Conservation (phyloP, 345 rosid species). For the Dovyalis caffra region DNA sequence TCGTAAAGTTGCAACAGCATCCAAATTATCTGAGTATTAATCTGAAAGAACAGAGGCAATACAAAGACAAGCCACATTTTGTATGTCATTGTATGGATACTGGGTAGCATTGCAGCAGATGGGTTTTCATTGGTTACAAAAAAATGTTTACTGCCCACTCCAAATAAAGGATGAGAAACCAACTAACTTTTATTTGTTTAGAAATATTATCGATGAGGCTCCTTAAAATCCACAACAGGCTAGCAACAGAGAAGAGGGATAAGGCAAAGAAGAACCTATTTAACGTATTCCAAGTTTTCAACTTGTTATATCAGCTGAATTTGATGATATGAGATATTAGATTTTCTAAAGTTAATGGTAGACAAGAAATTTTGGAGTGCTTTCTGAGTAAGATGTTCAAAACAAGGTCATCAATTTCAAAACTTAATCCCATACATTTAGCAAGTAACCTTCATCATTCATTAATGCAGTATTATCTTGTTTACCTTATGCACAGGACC, state of each 20-base stretch:
- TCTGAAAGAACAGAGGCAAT: not conserved
- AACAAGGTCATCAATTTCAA: not conserved
- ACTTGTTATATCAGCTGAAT: not conserved
- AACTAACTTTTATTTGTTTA: not conserved
- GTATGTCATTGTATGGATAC: not conserved
- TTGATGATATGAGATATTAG: not conserved
- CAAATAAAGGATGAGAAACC: not conserved
- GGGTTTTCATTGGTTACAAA: not conserved
- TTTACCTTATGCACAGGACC: not conserved
- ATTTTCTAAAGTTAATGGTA: not conserved
- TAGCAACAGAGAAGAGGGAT: not conserved
- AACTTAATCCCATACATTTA: not conserved
- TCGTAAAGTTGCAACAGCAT: not conserved
- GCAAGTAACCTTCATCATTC: not conserved
- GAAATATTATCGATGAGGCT: not conserved
- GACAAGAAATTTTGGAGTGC: not conserved
- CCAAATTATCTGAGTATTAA: not conserved
- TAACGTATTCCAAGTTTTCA: not conserved
- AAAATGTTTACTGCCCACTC: not conserved
- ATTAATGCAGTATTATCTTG: not conserved
- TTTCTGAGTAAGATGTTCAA: not conserved
- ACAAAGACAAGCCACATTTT: not conserved
- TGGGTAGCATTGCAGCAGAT: not conserved
- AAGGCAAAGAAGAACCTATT: not conserved
- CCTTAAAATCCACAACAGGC: not conserved